These are phyloP conservation scores for Alternaria sp. DNA, from an alignment of 2,329 filamentous ascomycete genomes.

Conservation along the genomic window DNA sequence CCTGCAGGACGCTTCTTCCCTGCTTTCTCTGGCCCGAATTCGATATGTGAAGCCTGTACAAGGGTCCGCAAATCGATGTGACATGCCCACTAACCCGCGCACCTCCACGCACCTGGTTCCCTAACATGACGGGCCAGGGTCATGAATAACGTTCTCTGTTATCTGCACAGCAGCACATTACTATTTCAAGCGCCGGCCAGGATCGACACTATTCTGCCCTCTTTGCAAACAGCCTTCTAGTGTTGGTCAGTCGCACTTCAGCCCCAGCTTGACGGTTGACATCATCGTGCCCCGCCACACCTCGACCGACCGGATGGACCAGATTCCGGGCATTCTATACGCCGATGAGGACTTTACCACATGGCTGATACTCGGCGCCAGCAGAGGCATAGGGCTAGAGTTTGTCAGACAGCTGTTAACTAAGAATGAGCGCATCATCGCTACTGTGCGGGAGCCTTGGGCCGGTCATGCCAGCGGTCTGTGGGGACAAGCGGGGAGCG, in stretches of 20 bases:
- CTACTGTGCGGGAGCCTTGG: slow-evolving; percentile 56
- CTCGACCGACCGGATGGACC: slow-evolving; percentile 45
- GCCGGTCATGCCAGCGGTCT: slow-evolving; percentile 50
- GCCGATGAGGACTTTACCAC: slow-evolving; percentile 51
- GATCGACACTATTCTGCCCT: neutral
- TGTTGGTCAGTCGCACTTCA: slow-evolving; percentile 1
- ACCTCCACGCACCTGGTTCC: slow-evolving; percentile 7
- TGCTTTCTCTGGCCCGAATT: slow-evolving; percentile 11
- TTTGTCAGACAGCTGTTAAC: slow-evolving; percentile 59
- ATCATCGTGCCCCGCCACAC: slow-evolving; percentile 23
- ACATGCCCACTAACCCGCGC: slow-evolving; percentile 15
- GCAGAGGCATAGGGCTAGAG: slow-evolving; percentile 59
- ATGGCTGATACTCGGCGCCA: slow-evolving; percentile 57
- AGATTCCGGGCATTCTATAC: slow-evolving; percentile 52
- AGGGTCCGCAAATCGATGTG: slow-evolving; percentile 17
- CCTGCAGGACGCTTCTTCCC: slow-evolving; percentile 13
- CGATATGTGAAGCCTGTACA: slow-evolving; percentile 7
- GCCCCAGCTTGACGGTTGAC: slow-evolving; percentile 10
- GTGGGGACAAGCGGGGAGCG: slow-evolving; percentile 51
- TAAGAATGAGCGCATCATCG: slow-evolving; percentile 58
- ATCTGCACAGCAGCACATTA: slow-evolving; percentile 12
- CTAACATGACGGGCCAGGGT: slow-evolving; percentile 1
- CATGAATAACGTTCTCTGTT: slow-evolving; percentile 11
- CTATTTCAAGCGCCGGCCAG: slow-evolving; percentile 5
- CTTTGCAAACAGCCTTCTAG: neutral